phyloP scores from a whole-genome alignment of 78 protist species.

The Goniomonas avonlea region DNA sequence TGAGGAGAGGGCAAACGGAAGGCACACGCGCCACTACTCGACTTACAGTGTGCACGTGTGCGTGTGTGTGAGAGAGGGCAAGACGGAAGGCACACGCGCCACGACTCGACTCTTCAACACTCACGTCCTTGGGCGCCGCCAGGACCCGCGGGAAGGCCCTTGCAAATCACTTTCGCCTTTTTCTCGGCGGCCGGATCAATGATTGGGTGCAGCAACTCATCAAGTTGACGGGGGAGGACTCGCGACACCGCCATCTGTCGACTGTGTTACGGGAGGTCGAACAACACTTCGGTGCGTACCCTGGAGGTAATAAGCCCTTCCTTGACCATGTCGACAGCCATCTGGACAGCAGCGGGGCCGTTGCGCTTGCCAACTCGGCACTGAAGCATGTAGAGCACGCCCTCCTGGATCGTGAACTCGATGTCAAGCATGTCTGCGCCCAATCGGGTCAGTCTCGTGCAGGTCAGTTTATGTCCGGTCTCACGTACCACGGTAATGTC shows the following conservation, averaged over 20 bases:
- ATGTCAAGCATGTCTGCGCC: conserved; percentile 57
- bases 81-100: too few relatives aligned
- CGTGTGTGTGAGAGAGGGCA: too few relatives aligned
- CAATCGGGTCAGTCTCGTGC: too few relatives aligned
- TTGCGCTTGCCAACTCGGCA: conserved; percentile 61
- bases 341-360: conserved; percentile 53
- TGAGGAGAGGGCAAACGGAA: too few relatives aligned
- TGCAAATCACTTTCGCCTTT: conserved; percentile 23
- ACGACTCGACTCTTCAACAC: too few relatives aligned
- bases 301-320: conserved; percentile 64
- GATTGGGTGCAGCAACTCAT: conserved; percentile 34
- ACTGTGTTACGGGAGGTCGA: conserved; percentile 38
- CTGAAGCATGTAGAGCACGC: conserved; percentile 71
- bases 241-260: neutral
- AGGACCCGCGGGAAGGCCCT: conserved; percentile 65
- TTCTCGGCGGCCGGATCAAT: conserved; percentile 34
- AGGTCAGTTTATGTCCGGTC: too few relatives aligned
- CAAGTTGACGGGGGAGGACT: conserved; percentile 17
- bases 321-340: conserved; percentile 65
- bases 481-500: conserved; percentile 45
- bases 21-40: too few relatives aligned
- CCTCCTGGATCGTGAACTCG: conserved; percentile 74
- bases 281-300: conserved; percentile 39
- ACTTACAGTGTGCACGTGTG: too few relatives aligned
- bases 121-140: conserved; percentile 64